A percentile compares a stretch with the other conserved stretches of the same genome.
Evolutionary conservation across 2,329 filamentous ascomycete species (phyloP).

Genomic region (Escovopsis sp.): DNA sequence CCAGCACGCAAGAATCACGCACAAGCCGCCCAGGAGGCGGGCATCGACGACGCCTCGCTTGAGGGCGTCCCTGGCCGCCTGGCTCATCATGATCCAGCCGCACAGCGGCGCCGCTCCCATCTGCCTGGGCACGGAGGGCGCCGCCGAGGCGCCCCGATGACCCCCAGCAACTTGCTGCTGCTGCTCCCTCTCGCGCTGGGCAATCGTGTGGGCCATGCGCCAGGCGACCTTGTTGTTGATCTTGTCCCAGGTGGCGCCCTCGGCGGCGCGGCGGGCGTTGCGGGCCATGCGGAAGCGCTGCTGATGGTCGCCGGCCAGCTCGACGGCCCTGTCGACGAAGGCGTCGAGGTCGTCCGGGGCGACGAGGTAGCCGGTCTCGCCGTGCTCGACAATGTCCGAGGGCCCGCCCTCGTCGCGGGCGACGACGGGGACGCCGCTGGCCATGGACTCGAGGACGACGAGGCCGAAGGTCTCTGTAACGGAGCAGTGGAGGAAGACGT

Average conservation of each 20-base stretch:
- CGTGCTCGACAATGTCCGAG: slow-evolving; percentile 49
- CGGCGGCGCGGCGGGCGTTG: slow-evolving; percentile 39
- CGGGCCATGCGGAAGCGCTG: slow-evolving; percentile 31
- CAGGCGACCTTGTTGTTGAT: slow-evolving; percentile 57
- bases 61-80: slow-evolving; percentile 21
- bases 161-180: not conserved
- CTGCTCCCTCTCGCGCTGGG: slow-evolving; percentile 25
- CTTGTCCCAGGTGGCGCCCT: slow-evolving; percentile 54
- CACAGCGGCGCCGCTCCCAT: slow-evolving; percentile 21
- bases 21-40: slow-evolving; percentile 29
- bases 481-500: slow-evolving; percentile 58
- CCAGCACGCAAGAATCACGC: slow-evolving; percentile 34
- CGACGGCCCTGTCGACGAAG: slow-evolving; percentile 40
- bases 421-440: slow-evolving; percentile 53
- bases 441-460: slow-evolving; percentile 58
- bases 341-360: slow-evolving; percentile 41
- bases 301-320: slow-evolving; percentile 30
- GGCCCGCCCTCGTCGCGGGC: slow-evolving; percentile 56
- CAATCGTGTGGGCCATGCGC: slow-evolving; percentile 42
- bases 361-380: slow-evolving; percentile 45
- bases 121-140: slow-evolving; percentile 13
- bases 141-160: slow-evolving; percentile 1
- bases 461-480: slow-evolving; percentile 59
- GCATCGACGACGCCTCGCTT: slow-evolving; percentile 26
- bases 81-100: slow-evolving; percentile 29